phyloP scores from a whole-genome alignment of 2,329 filamentous ascomycete species.

The Cadophora sp. region DNA sequence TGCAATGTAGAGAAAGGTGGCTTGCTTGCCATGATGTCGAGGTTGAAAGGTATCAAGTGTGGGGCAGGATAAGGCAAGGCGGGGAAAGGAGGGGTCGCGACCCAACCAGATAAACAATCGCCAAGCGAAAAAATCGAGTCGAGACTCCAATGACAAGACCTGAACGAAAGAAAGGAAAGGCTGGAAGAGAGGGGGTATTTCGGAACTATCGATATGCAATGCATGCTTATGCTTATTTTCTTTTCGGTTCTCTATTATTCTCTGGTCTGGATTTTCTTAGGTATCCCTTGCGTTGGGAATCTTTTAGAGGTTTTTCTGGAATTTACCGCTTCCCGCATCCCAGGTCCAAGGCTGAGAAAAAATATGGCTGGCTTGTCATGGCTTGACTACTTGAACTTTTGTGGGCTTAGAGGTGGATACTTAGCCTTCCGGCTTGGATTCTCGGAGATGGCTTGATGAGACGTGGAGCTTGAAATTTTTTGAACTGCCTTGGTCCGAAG shows the following conservation, averaged over 20 bases:
- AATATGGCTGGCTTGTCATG: neutral
- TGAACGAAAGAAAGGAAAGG: too few species aligned
- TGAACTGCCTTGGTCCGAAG: neutral
- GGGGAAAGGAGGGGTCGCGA: neutral
- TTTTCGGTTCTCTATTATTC: too few species aligned
- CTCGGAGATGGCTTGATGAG: neutral
- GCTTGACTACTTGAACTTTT: neutral
- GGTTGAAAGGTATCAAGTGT: too few species aligned
- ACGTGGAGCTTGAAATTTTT: neutral
- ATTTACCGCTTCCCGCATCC: neutral
- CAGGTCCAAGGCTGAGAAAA: neutral
- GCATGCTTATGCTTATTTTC: conserved; percentile 6
- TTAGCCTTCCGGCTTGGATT: too few species aligned
- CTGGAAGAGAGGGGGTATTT: neutral
- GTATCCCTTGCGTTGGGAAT: too few species aligned
- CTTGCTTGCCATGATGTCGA: too few species aligned
- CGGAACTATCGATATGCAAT: conserved; percentile 13
- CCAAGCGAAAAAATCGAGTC: conserved; percentile 6
- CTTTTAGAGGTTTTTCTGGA: neutral
- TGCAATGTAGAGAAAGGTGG: too few species aligned
- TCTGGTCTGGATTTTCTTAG: neutral
- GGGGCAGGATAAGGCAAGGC: neutral
- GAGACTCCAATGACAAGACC: too few species aligned
- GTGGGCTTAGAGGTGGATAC: neutral
- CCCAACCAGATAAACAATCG: conserved; percentile 4